These are phyloP conservation scores for Withania somnifera DNA, from an alignment of 305 asterid genomes.

Conservation along the genomic window DNA sequence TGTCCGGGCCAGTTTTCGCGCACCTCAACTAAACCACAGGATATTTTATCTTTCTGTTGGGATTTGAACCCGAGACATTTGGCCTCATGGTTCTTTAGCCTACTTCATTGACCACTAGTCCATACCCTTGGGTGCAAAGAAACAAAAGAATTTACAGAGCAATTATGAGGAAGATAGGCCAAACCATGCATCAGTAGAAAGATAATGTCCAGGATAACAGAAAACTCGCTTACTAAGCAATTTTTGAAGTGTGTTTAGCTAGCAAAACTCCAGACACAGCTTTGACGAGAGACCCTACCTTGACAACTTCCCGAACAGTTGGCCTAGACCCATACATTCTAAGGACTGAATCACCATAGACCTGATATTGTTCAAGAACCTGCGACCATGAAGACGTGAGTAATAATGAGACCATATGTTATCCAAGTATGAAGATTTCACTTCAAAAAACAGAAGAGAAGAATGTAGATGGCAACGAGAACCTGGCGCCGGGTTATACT, in stretches of 20 bases:
- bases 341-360: conserved; percentile 64
- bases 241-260: neutral
- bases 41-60: no score
- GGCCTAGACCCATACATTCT: conserved; percentile 54
- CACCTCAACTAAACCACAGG: no score
- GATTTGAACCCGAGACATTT: no score
- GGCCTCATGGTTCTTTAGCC: no score
- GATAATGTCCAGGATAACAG: neutral
- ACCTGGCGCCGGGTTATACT: conserved; percentile 80
- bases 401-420: neutral
- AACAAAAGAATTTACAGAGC: no score
- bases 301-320: conserved; percentile 55
- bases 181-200: neutral
- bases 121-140: no score
- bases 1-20: no score
- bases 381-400: conserved; percentile 11
- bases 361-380: conserved; percentile 77
- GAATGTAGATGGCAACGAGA: conserved; percentile 4
- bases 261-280: neutral
- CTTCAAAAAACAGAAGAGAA: neutral
- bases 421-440: neutral
- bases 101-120: no score
- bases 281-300: conserved; percentile 26
- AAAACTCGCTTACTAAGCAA: neutral
- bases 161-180: neutral